Conservation (phyloP, 805 yeast genomes). For the Candida mattraensis region DNA sequence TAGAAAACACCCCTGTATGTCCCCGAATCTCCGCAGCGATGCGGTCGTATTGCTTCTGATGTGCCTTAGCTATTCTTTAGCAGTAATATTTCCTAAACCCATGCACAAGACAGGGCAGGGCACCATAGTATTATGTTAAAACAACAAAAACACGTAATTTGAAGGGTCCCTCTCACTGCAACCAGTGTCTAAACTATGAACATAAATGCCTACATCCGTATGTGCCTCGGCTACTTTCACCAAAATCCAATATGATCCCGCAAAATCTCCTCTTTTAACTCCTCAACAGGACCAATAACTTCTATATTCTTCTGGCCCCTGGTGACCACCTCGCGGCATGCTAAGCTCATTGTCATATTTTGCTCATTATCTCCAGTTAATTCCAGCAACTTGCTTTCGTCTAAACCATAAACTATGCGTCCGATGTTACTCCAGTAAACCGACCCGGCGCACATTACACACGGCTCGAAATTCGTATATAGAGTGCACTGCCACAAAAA, state of each 20-base stretch:
- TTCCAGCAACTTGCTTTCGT: constrained; percentile 21
- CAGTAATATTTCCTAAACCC: too few species aligned
- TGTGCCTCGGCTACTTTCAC: constrained; percentile 6
- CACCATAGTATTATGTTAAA: too few species aligned
- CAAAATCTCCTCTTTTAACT: constrained; percentile 21
- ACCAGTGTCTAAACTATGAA: too few species aligned
- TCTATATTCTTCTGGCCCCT: constrained; percentile 31
- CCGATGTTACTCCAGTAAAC: constrained; percentile 33
- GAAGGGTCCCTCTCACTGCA: too few species aligned
- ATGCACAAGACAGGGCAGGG: too few species aligned
- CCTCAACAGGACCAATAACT: constrained; percentile 28
- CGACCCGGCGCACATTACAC: constrained; percentile 33
- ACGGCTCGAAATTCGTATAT: constrained; percentile 34
- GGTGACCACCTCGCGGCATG: constrained; percentile 21
- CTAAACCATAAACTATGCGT: constrained; percentile 27
- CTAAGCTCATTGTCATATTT: constrained; percentile 29
- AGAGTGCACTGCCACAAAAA: constrained; percentile 31
- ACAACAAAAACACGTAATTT: too few species aligned
- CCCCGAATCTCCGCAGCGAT: too few species aligned
- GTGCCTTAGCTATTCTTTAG: too few species aligned
- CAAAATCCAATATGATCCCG: constrained; percentile 29
- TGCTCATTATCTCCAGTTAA: constrained; percentile 28
- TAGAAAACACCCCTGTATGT: too few species aligned
- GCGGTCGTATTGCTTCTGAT: too few species aligned
- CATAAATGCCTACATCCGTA: not conserved